A percentile compares a stretch with the other conserved stretches of the same genome.
These are phyloP conservation scores for Phoma sp. DNA, from an alignment of 2,329 filamentous ascomycete species.

Conservation along the genomic window DNA sequence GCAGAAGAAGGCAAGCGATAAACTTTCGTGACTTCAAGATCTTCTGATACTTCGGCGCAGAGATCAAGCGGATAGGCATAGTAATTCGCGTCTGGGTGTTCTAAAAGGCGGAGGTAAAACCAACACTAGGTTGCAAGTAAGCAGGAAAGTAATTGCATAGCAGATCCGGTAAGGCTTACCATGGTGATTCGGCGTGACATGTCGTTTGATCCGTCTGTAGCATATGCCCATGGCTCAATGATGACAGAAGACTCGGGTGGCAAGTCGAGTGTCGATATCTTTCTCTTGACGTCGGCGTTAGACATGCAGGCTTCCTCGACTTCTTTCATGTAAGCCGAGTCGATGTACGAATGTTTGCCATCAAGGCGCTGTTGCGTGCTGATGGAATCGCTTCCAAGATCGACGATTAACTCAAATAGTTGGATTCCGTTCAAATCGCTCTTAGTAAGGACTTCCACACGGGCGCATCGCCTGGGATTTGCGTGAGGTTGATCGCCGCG, in stretches of 20 bases:
- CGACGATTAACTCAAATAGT: constrained; percentile 36
- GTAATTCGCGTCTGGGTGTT: constrained; percentile 60
- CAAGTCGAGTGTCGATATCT: constrained; percentile 49
- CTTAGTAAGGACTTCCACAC: constrained; percentile 47
- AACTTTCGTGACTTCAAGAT: constrained; percentile 58
- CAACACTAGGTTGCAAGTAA: constrained; percentile 37
- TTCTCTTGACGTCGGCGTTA: constrained; percentile 52
- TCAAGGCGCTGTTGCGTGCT: constrained; percentile 41
- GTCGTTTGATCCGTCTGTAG: constrained; percentile 60
- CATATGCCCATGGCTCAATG: constrained; percentile 64
- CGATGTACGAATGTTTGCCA: constrained; percentile 57
- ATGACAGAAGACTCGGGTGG: constrained; percentile 55
- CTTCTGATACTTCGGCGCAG: constrained; percentile 59
- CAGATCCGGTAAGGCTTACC: constrained; percentile 41
- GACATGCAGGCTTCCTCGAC: constrained; percentile 57
- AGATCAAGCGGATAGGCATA: constrained; percentile 65
- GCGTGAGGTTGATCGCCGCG: constrained; percentile 20
- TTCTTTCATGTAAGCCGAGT: constrained; percentile 56
- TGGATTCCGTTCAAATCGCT: constrained; percentile 48
- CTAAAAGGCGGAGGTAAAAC: constrained; percentile 47
- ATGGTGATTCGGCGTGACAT: constrained; percentile 58
- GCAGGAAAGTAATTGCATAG: background rate
- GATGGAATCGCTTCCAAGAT: constrained; percentile 28
- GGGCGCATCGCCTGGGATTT: constrained; percentile 48
- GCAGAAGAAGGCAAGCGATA: constrained; percentile 55